Evolutionary conservation across 2,329 filamentous ascomycete species (phyloP).

Genomic region (Conoideocrella luteorostrata): DNA sequence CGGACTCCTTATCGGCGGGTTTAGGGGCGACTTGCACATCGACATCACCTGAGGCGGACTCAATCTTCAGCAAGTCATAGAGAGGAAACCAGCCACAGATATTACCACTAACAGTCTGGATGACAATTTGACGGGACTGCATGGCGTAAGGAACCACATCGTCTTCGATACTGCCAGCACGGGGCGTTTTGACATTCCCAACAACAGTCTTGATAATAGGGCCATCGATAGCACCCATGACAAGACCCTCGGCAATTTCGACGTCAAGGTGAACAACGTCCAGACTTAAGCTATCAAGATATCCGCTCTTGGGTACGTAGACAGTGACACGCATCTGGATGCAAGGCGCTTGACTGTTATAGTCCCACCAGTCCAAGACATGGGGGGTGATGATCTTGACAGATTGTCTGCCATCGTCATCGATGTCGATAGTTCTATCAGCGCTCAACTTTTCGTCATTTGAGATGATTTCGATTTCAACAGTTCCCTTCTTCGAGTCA

Average conservation of each 20-base stretch:
- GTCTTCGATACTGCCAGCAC: slow-evolving; percentile 19
- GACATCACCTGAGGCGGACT: slow-evolving; percentile 38
- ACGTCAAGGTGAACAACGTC: slow-evolving; percentile 33
- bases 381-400: slow-evolving; percentile 35
- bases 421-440: slow-evolving; percentile 25
- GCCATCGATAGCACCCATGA: slow-evolving; percentile 23
- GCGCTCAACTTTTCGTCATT: slow-evolving; percentile 37
- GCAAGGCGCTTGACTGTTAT: slow-evolving; percentile 30
- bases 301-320: slow-evolving; percentile 35
- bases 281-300: slow-evolving; percentile 32
- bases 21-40: slow-evolving; percentile 34
- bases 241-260: slow-evolving; percentile 32
- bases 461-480: slow-evolving; percentile 38
- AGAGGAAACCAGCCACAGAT: slow-evolving; percentile 46
- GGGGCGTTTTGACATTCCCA: slow-evolving; percentile 28
- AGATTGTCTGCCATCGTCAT: slow-evolving; percentile 23
- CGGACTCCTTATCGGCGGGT: slow-evolving; percentile 24
- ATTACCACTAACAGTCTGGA: slow-evolving; percentile 35
- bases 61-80: slow-evolving; percentile 40
- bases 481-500: slow-evolving; percentile 24
- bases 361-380: slow-evolving; percentile 24
- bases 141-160: slow-evolving; percentile 31
- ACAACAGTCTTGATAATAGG: slow-evolving; percentile 28
- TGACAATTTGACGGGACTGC: slow-evolving; percentile 34
- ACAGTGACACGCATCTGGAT: slow-evolving; percentile 41